Evolutionary conservation across 306 rosid species (phyloP).

Genomic region (Lathyrus oleraceus): DNA sequence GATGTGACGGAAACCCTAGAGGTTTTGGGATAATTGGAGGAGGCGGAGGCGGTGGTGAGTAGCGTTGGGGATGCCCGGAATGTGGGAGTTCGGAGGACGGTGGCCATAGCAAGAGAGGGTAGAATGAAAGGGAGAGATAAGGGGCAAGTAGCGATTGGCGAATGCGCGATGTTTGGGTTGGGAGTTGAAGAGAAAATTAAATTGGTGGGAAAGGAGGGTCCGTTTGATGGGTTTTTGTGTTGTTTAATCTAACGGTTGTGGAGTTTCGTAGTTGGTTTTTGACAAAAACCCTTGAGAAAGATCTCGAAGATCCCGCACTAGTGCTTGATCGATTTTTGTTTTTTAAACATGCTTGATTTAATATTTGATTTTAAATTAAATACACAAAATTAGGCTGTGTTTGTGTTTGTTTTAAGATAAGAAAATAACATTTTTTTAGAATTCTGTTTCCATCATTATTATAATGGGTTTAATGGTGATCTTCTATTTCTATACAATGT

Average conservation of each 20-base stretch:
- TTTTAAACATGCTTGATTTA: too few relatives aligned
- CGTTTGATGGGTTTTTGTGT: constrained; percentile 23
- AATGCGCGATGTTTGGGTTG: neutral
- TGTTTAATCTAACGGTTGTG: constrained; percentile 26
- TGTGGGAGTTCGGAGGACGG: constrained; percentile 49
- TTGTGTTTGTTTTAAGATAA: too few relatives aligned
- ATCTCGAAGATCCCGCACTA: neutral
- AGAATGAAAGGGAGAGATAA: constrained; percentile 5
- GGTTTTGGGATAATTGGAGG: constrained; percentile 34
- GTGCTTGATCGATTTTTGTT: too few relatives aligned
- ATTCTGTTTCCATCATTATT: too few relatives aligned
- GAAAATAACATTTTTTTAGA: too few relatives aligned
- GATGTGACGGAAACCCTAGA: constrained; percentile 34
- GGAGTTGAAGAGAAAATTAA: constrained; percentile 2
- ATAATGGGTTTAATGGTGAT: too few relatives aligned
- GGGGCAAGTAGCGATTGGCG: constrained; percentile 36
- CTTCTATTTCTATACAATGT: too few relatives aligned
- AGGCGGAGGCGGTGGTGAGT: constrained; percentile 27
- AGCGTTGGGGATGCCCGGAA: constrained; percentile 39
- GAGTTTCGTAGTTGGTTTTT: neutral
- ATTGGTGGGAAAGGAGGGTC: constrained; percentile 7
- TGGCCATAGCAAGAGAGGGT: constrained; percentile 45
- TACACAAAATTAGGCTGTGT: too few relatives aligned
- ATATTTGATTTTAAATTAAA: too few relatives aligned
- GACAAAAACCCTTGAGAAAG: constrained; percentile 18